phyloP scores from a whole-genome alignment of 257 asterid genomes.

The Schizonepeta tenuifolia region DNA sequence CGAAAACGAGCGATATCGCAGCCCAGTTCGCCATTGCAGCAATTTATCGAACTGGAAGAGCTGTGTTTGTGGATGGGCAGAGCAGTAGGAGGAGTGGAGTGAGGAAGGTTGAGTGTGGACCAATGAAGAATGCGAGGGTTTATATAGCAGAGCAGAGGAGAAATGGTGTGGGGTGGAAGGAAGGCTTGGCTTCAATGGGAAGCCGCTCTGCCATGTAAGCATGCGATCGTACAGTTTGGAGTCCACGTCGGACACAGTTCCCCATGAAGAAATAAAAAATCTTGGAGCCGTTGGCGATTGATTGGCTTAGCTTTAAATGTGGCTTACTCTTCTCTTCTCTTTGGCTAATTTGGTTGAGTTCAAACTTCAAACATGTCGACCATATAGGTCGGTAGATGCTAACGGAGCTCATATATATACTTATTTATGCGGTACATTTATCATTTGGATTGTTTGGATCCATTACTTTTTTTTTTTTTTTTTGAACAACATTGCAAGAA shows the following conservation, averaged over 20 bases:
- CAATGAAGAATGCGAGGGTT: constrained; percentile 19
- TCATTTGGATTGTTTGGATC: too few relatives aligned
- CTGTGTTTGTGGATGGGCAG: background rate
- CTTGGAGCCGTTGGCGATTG: constrained; percentile 51
- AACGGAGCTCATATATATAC: too few relatives aligned
- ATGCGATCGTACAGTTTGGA: constrained; percentile 6
- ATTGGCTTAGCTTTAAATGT: constrained; percentile 36
- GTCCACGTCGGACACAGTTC: constrained; percentile 46
- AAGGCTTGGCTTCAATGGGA: constrained; percentile 51
- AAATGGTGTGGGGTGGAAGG: background rate
- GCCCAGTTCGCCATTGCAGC: constrained; percentile 30
- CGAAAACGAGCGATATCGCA: background rate
- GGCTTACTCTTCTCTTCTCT: background rate
- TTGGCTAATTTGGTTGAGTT: constrained; percentile 19
- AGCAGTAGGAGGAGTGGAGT: constrained; percentile 12
- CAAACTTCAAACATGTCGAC: background rate
- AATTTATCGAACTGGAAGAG: background rate
- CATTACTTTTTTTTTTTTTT: too few relatives aligned
- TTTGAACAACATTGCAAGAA: too few relatives aligned
- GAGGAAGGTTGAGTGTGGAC: constrained; percentile 5
- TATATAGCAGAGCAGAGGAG: constrained; percentile 51
- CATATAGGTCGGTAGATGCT: background rate
- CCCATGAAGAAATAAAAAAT: constrained; percentile 6
- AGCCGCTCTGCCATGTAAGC: constrained; percentile 55
- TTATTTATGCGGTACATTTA: too few relatives aligned